Base-by-base conservation (phyloP, 805 yeast species). In the Isabelozyma gotoi region DNA sequence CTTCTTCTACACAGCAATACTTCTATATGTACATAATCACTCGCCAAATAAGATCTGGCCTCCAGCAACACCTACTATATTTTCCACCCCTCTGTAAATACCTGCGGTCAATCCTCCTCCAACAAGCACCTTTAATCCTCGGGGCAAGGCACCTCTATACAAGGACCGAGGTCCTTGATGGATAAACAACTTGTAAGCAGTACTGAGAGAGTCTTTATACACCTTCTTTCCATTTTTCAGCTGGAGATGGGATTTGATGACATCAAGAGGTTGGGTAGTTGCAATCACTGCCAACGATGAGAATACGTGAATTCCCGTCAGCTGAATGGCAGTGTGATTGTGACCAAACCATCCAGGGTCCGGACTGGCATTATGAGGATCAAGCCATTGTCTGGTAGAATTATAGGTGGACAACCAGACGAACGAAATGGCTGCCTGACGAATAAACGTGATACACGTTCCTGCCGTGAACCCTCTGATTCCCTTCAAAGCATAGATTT, bases 211-310 rank as follows among this genome's bases (percentile, higher is more conserved):
- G 63, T 84, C 88, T 45, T 71, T 74, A 59, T 84, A 85, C 2
- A 78, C 52, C 4, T 62, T 55, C 55, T 74, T 74, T n/a, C 85
- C 81, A 57, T 83, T 80, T 54, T 82, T 79, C 55, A 89, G 80
- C 64, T 90, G 97, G 80, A 90, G 80, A 57, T 96, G 78, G 2
- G 97, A 80, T 67, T 91, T 91, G 38, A 91, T 65, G 2, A 88
- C 88, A 65, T 91, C 97, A 20, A 91, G 69, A 0, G 97, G 97
- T 65, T 89, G 98, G 0, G 96, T 91, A 0, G 78, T 68, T 0
- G 78, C 80, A 17, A 88, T 86, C 20, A 88, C 95, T 0, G 89
- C 85, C 3, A 77, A 64, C 0, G 94, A 82, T 2, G 95, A 80
- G 1, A 80, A 71, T 5, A 69, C 46, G 41, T 71, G 74, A 8